Evolutionary conservation across 352 stramenopile species (phyloP).

Genomic region (Pythium brassicae): DNA sequence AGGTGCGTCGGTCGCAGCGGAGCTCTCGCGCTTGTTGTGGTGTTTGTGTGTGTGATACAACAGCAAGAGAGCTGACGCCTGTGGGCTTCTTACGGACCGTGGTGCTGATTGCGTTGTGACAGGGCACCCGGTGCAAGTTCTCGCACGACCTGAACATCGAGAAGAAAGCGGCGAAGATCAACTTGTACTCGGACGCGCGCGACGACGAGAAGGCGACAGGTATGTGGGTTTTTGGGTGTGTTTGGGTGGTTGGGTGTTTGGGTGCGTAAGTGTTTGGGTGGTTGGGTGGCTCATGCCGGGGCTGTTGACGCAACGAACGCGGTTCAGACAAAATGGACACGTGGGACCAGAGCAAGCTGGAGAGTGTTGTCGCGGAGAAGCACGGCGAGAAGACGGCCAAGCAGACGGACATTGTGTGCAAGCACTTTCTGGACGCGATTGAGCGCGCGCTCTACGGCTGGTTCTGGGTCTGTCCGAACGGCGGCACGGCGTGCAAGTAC

Average conservation of each 20-base stretch:
- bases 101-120: not conserved
- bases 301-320: not conserved
- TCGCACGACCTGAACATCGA: conserved; percentile 85
- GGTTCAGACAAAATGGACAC: conserved; percentile 71
- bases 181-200: conserved; percentile 84
- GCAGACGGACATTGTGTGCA: conserved; percentile 88
- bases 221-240: not conserved
- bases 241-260: too few relatives aligned
- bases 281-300: not conserved
- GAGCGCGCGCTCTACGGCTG: conserved; percentile 88
- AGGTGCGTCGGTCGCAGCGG: conserved; percentile 27
- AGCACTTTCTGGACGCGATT: conserved; percentile 88
- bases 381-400: conserved; percentile 78
- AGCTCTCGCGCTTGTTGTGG: not conserved
- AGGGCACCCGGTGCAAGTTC: conserved; percentile 88
- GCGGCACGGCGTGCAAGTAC: conserved; percentile 72
- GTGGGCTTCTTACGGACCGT: not conserved
- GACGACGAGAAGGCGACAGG: conserved; percentile 57
- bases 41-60: not conserved
- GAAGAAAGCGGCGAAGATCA: conserved; percentile 87
- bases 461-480: conserved; percentile 90
- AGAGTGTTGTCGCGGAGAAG: conserved; percentile 82
- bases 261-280: not conserved
- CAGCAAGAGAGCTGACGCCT: not conserved
- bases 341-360: conserved; percentile 88